Evolutionary conservation across 257 asterid species (phyloP).

Genomic region (Fraxinus excelsior): DNA sequence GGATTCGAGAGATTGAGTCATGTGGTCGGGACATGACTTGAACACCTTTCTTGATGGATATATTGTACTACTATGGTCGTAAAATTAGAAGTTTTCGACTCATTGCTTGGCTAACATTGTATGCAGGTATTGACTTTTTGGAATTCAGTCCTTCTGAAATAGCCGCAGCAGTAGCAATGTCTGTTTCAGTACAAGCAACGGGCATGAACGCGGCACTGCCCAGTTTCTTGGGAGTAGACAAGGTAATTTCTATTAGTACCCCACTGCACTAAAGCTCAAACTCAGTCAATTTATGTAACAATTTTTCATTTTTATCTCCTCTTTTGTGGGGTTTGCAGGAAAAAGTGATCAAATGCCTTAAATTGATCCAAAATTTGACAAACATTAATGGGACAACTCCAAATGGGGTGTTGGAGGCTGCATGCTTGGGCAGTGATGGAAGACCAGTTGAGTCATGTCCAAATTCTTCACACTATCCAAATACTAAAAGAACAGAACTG

Average conservation of each 20-base stretch:
- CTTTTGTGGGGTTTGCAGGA: slow-evolving; percentile 48
- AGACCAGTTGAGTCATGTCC: slow-evolving; percentile 49
- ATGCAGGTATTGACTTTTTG: slow-evolving; percentile 84
- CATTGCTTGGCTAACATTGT: slow-evolving; percentile 41
- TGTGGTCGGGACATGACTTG: background rate
- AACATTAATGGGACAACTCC: slow-evolving; percentile 36
- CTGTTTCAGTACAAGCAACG: slow-evolving; percentile 39
- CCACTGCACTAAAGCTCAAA: slow-evolving; percentile 21
- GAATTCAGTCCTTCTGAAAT: slow-evolving; percentile 79
- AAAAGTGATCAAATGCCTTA: slow-evolving; percentile 58
- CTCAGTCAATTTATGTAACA: slow-evolving; percentile 1
- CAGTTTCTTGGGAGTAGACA: slow-evolving; percentile 45
- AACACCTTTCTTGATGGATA: background rate
- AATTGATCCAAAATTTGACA: slow-evolving; percentile 56
- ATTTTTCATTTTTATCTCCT: background rate
- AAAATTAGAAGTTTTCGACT: slow-evolving; percentile 16
- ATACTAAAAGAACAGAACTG: slow-evolving; percentile 57
- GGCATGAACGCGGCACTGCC: slow-evolving; percentile 54
- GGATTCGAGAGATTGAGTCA: background rate
- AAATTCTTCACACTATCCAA: slow-evolving; percentile 42
- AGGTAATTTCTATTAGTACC: slow-evolving; percentile 42
- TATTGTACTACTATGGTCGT: background rate
- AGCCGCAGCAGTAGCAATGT: slow-evolving; percentile 73
- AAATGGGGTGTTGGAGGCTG: slow-evolving; percentile 64
- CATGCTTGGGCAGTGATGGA: slow-evolving; percentile 60